A percentile compares a stretch with the other conserved stretches of the same genome.
Evolutionary conservation across 2,329 filamentous ascomycete species (phyloP).

Genomic region (Trichoderma asperellum): DNA sequence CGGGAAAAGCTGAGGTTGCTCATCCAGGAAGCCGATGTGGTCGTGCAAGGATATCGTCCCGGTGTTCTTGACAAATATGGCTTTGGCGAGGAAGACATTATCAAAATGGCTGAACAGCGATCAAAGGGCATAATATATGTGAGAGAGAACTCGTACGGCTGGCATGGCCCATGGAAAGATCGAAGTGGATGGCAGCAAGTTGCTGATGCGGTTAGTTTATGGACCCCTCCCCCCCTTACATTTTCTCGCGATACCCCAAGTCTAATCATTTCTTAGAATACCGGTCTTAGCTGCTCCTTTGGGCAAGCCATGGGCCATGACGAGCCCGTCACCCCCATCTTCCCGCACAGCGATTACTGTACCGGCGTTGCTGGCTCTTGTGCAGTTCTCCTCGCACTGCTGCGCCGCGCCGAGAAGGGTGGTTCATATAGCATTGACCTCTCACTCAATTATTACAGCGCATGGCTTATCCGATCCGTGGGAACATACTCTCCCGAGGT

Average conservation of each 20-base stretch:
- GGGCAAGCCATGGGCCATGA: slow-evolving; percentile 47
- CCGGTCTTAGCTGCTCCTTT: slow-evolving; percentile 51
- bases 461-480: not conserved
- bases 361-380: not conserved
- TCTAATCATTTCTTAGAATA: not conserved
- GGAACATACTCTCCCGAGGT: not conserved
- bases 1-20: slow-evolving; percentile 46
- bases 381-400: not conserved
- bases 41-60: slow-evolving; percentile 66
- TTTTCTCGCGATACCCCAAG: no score
- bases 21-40: slow-evolving; percentile 51
- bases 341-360: slow-evolving; percentile 41
- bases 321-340: slow-evolving; percentile 38
- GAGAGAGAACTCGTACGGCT: slow-evolving; percentile 59
- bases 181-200: slow-evolving; percentile 59
- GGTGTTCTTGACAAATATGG: slow-evolving; percentile 19
- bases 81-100: slow-evolving; percentile 11
- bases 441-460: not conserved
- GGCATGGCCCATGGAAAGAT: slow-evolving; percentile 51
- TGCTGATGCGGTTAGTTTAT: slow-evolving; percentile 46
- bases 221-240: no score
- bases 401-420: not conserved
- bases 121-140: slow-evolving; percentile 44
- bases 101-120: slow-evolving; percentile 22
- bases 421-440: not conserved